These are phyloP conservation scores for Craterostigma plantagineum DNA, from an alignment of 257 asterid genomes.

Conservation along the genomic window DNA sequence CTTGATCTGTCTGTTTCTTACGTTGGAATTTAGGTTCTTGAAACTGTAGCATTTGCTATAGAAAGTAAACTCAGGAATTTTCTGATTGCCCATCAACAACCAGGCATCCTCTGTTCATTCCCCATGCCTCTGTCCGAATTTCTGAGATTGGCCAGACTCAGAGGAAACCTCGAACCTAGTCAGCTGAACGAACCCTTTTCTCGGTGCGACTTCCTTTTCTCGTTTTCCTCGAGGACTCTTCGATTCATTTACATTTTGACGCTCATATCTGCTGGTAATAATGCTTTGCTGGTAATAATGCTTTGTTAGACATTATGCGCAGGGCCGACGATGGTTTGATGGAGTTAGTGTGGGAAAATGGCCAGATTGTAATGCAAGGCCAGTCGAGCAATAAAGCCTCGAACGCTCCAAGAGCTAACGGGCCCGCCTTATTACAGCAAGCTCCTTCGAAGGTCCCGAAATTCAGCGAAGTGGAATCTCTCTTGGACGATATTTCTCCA, in stretches of 20 bases:
- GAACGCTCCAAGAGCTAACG: constrained; percentile 14
- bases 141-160: constrained; percentile 51
- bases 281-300: too few species aligned
- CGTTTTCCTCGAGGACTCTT: constrained; percentile 2
- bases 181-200: constrained; percentile 22
- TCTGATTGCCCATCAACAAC: too few species aligned
- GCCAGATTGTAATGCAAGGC: constrained; percentile 61
- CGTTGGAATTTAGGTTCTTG: too few species aligned
- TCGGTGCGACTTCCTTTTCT: constrained; percentile 25
- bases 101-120: too few species aligned
- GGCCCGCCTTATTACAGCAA: constrained; percentile 10
- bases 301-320: constrained; percentile 14
- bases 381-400: constrained; percentile 38
- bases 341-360: constrained; percentile 82
- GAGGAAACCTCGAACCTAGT: constrained; percentile 39
- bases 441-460: constrained; percentile 26
- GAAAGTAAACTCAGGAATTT: too few species aligned
- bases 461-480: constrained; percentile 24
- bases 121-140: constrained; percentile 78
- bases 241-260: background rate
- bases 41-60: too few species aligned
- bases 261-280: background rate
- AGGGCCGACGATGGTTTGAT: constrained; percentile 40
- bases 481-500: constrained; percentile 26
- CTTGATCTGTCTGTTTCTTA: too few species aligned